Evolutionary conservation across 805 yeast species (phyloP).

Genomic region (Kazachstania taianensis): DNA sequence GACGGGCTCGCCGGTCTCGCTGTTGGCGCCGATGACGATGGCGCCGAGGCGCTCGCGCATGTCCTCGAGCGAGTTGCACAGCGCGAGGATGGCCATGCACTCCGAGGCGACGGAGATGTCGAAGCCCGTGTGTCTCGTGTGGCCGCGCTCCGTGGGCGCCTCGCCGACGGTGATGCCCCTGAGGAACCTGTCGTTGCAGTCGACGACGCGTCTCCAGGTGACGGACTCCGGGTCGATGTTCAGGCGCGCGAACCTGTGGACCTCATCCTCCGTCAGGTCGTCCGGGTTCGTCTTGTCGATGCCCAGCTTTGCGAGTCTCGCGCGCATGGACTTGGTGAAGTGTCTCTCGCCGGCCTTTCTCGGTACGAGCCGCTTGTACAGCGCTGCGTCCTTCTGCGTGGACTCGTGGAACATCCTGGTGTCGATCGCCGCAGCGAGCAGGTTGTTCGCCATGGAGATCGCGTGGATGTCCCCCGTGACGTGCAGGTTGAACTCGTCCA

Average conservation of each 20-base stretch:
- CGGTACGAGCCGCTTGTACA: slow-evolving; percentile 68
- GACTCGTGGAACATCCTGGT: slow-evolving; percentile 77
- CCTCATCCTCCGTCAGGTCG: slow-evolving; percentile 61
- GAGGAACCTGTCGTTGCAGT: slow-evolving; percentile 70
- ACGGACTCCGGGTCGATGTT: slow-evolving; percentile 72
- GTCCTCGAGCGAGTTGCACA: slow-evolving; percentile 59
- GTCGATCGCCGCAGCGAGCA: slow-evolving; percentile 78
- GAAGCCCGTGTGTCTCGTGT: slow-evolving; percentile 64
- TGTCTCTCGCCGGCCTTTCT: slow-evolving; percentile 58
- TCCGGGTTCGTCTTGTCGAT: slow-evolving; percentile 63
- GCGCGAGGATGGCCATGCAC: slow-evolving; percentile 76
- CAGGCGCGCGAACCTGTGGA: slow-evolving; percentile 51
- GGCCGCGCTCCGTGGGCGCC: slow-evolving; percentile 73
- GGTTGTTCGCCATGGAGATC: slow-evolving; percentile 69
- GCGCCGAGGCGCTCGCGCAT: slow-evolving; percentile 66
- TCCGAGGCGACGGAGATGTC: slow-evolving; percentile 82
- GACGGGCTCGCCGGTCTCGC: slow-evolving; percentile 52
- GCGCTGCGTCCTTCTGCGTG: slow-evolving; percentile 62
- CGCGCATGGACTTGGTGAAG: slow-evolving; percentile 59
- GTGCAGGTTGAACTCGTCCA: slow-evolving; percentile 98
- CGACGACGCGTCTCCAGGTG: slow-evolving; percentile 78
- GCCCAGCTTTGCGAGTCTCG: slow-evolving; percentile 57
- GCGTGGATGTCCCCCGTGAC: slow-evolving; percentile 92
- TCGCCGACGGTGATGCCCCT: slow-evolving; percentile 73
- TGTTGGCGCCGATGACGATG: slow-evolving; percentile 64